Base-by-base conservation (phyloP, 1,139 yeast species). In the Candida dubliniensis region DNA sequence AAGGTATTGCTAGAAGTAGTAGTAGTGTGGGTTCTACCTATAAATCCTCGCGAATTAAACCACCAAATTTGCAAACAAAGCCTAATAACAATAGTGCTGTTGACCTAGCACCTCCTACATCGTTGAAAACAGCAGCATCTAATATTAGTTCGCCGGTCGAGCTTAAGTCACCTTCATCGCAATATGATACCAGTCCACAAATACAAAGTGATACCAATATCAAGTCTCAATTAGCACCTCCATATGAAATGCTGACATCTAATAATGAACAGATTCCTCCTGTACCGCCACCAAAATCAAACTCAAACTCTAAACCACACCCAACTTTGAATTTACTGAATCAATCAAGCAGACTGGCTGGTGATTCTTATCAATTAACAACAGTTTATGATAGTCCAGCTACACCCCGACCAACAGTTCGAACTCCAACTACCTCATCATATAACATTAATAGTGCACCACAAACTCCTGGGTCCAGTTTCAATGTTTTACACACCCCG, bases 401-500 rank as follows among this genome's bases (percentile, higher is more conserved):
- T 18, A 31, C 43, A 31, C 33, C 45, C 15, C 42, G 41, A 45
- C 46, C 47, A 31, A 35, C 45, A 33, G 35, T 32, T 31, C 48
- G 41, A 33, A 47, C 55, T 31, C 50, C 49, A 29, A 38, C 38
- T 12, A 30, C 41, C 13, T 40, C 50, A 34, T 24, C 43, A 3
- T 34, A 26, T 29, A 39, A 46, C 14, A 14, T 45, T 7, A 25
- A 41, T 35, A 11, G 37, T 11, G 41, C 43, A 30, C 53, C 52
- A 2, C 56, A 43, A 46, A 57, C 54, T 36, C 54, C 54, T 4
- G 54, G 53, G 3, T 50, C 54, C 2, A 49, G 52, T 36, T 67
- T 63, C 51, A 61, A 59, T 31, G 64, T 66, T 2, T 46, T 64
- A 15, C 56, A 55, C 4, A 55, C 65, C 1, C 61, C 63, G 2